Conservation (phyloP, 1,284 basidiomycete genomes). For the Ganoderma boninense region DNA sequence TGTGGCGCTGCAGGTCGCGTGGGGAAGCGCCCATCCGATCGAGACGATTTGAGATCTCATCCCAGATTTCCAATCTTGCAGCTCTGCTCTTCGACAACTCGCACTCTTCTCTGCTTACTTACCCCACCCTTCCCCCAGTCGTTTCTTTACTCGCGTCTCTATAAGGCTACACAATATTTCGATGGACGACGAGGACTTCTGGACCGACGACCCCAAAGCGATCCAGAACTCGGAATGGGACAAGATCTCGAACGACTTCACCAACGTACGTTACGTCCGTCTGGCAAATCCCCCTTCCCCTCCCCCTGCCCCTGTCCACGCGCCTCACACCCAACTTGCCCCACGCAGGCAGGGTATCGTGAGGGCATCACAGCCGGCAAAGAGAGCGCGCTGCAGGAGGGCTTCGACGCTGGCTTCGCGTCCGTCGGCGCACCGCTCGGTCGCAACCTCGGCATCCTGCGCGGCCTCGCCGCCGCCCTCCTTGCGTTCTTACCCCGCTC, state of each 20-base stretch:
- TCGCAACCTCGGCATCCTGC: constrained; percentile 71
- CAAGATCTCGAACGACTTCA: constrained; percentile 70
- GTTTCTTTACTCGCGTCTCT: not conserved
- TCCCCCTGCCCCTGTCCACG: not conserved
- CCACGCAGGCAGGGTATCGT: constrained; percentile 80
- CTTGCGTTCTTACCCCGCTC: constrained; percentile 54
- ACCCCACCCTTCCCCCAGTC: not conserved
- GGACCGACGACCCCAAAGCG: constrained; percentile 55
- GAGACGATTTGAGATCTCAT: not conserved
- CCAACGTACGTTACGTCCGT: constrained; percentile 58
- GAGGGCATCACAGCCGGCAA: constrained; percentile 90
- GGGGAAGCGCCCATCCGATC: not conserved
- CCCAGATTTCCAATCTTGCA: not conserved
- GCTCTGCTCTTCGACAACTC: not conserved
- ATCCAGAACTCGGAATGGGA: constrained; percentile 65
- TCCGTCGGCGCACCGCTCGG: constrained; percentile 77
- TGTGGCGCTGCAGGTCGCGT: too few relatives aligned
- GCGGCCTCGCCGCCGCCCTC: constrained; percentile 71
- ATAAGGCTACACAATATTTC: not conserved
- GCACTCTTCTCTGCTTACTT: not conserved
- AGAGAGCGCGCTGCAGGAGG: constrained; percentile 78
- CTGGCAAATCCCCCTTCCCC: not conserved
- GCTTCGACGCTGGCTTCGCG: constrained; percentile 85
- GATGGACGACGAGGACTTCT: constrained; percentile 57
- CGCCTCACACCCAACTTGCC: not conserved